A percentile compares a stretch with the other conserved stretches of the same genome.
Conservation (phyloP, 2,329 filamentous ascomycete genomes). For the Colletotrichum sp. region DNA sequence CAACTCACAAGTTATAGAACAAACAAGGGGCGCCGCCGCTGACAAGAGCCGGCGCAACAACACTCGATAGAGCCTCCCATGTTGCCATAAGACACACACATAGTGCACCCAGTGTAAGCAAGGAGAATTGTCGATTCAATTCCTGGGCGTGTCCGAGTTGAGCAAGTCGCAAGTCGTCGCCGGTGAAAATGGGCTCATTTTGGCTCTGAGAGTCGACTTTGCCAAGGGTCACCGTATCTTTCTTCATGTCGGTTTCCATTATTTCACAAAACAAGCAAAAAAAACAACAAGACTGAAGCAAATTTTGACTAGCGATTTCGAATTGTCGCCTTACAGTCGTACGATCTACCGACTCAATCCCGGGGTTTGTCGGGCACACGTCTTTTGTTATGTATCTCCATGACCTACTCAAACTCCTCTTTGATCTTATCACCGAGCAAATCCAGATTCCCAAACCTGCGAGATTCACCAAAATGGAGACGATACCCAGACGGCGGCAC, state of each 20-base stretch:
- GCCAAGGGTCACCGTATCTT: neutral
- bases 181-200: neutral
- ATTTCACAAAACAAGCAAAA: neutral
- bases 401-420: neutral
- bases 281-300: neutral
- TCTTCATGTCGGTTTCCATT: constrained; percentile 11
- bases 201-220: neutral
- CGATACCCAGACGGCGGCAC: neutral
- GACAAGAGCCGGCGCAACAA: constrained; percentile 47
- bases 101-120: constrained; percentile 48
- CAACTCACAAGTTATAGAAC: constrained; percentile 47
- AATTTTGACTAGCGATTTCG: neutral
- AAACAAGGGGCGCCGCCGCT: constrained; percentile 51
- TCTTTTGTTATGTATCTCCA: constrained; percentile 9
- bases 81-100: constrained; percentile 56
- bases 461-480: neutral
- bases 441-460: neutral
- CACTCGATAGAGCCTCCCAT: constrained; percentile 53
- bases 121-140: constrained; percentile 38
- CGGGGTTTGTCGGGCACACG: neutral
- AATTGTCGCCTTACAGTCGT: neutral
- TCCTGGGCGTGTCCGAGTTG: constrained; percentile 34
- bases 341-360: neutral
- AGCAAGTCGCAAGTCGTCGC: constrained; percentile 27
- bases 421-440: neutral